These are phyloP conservation scores for Fusarium sp. DNA, from an alignment of 2,329 filamentous ascomycete species.

Conservation along the genomic window DNA sequence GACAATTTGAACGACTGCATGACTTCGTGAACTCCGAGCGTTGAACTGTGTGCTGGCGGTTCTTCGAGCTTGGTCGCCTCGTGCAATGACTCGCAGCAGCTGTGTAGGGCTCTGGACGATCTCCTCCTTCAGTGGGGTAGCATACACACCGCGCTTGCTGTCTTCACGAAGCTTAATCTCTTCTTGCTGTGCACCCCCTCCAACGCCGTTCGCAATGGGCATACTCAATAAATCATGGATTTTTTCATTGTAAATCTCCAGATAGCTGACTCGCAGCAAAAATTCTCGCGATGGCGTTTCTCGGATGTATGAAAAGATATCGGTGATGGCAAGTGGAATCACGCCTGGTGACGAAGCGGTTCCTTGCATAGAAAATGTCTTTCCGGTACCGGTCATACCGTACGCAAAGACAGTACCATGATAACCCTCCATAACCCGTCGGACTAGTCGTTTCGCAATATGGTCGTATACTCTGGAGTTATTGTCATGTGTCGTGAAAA, in stretches of 20 bases:
- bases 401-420: constrained; percentile 98
- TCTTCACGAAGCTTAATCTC: constrained; percentile 98
- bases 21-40: constrained; percentile 93
- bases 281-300: constrained; percentile 97
- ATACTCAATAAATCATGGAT: constrained; percentile 93
- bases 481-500: constrained; percentile 92
- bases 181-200: constrained; percentile 71
- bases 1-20: constrained; percentile 98
- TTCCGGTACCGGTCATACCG: constrained; percentile 98
- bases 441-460: constrained; percentile 90
- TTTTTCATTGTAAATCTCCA: constrained; percentile 98
- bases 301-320: constrained; percentile 98
- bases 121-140: constrained; percentile 94
- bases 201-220: constrained; percentile 66
- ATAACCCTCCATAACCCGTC: constrained; percentile 98
- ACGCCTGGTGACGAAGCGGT: constrained; percentile 95
- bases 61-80: constrained; percentile 88
- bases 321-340: constrained; percentile 95
- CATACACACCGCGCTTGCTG: constrained; percentile 95
- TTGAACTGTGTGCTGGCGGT: constrained; percentile 98
- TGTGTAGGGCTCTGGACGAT: constrained; percentile 99
- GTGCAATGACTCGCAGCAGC: constrained; percentile 90
- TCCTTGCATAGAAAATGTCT: constrained; percentile 99
- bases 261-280: constrained; percentile 91
- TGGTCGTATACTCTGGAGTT: constrained; percentile 96